Percentiles rank a stretch among this genome's conserved stretches.
Evolutionary conservation across 331 rosid genomes (phyloP).

Genomic region (Acacia pycnantha): DNA sequence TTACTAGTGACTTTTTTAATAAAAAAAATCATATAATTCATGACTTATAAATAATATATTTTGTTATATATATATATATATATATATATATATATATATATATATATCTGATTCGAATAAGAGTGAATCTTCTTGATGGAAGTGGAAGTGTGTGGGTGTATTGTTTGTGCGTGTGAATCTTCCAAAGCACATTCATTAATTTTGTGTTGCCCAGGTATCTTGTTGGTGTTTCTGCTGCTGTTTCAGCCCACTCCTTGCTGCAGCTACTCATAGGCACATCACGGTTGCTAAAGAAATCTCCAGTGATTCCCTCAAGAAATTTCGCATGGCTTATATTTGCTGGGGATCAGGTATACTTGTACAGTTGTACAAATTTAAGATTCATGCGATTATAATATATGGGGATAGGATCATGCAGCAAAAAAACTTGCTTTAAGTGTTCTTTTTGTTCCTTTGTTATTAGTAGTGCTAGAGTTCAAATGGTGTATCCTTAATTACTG

Average conservation of each 20-base stretch:
- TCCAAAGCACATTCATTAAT: not conserved
- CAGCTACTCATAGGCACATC: slow-evolving; percentile 65
- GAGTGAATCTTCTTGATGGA: not conserved
- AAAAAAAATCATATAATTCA: not conserved
- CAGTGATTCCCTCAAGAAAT: slow-evolving; percentile 66
- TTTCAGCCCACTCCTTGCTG: slow-evolving; percentile 67
- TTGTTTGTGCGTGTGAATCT: slow-evolving; percentile 10
- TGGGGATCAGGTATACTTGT: slow-evolving; percentile 68
- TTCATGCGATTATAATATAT: not conserved
- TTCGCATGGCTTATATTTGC: slow-evolving; percentile 86
- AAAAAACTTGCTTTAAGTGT: not conserved
- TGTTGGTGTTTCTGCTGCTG: slow-evolving; percentile 75
- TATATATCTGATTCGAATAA: not conserved
- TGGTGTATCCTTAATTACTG: not conserved
- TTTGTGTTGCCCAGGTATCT: slow-evolving; percentile 59
- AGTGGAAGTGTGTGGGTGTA: not conserved
- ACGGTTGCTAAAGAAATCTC: slow-evolving; percentile 57
- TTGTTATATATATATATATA: not conserved
- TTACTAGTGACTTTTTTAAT: not conserved
- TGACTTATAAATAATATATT: not conserved
- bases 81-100: too few relatives aligned
- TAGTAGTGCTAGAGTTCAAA: not conserved
- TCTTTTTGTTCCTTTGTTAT: not conserved
- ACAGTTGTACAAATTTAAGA: not conserved
- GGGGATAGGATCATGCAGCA: not conserved